Base-by-base conservation (phyloP, 805 yeast genomes). In the Monosporozyma yasuniensis region DNA sequence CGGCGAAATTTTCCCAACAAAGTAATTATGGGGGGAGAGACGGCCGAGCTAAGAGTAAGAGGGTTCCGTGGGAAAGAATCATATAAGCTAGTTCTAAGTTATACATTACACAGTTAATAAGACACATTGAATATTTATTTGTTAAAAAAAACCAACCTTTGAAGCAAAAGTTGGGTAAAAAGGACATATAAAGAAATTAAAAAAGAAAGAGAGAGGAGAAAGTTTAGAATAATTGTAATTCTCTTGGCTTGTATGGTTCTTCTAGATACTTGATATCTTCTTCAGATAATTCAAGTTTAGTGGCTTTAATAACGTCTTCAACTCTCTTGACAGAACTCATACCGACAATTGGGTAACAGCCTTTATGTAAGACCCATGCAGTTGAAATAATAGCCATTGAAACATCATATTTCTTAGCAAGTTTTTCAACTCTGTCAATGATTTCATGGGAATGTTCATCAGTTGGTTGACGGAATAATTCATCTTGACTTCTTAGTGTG, bases 311-410 rank as follows among this genome's bases (percentile, higher is more conserved):
- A 3, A 30, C 41, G 4, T 44, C 47, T 23, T 44, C 19, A 2
- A 44, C 47, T 32, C 47, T 44, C 4, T 6, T 10, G n/a, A 32
- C 10, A 10, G 47, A 44, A 44, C 28, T 44, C 39, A 44, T 32
- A 3, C 47, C 47, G 3, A 44, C 39, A 14, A 44, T 44, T 18
- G 47, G 47, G 7, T 9, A 11, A 12, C 8, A 44, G 11, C 41
- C 47, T 32, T 32, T 44, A 32, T 16, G 9, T 23, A 44, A 21
- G 8, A 44, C 37, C 47, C 41, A 44, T 9, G 39, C 39, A 4
- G 30, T 32, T 4, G 47, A n/a, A 8, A 44, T 19, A 16, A 2
- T 21, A 16, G 47, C 41, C 41, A 44, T 32, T 16, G 47, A 12
- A 6, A 44, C 28, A 30, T 32, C 18, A 32, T 44, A 10, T 23